These are phyloP conservation scores for Penicillium sumatraense DNA, from an alignment of 2,329 filamentous ascomycete species.

Conservation along the genomic window DNA sequence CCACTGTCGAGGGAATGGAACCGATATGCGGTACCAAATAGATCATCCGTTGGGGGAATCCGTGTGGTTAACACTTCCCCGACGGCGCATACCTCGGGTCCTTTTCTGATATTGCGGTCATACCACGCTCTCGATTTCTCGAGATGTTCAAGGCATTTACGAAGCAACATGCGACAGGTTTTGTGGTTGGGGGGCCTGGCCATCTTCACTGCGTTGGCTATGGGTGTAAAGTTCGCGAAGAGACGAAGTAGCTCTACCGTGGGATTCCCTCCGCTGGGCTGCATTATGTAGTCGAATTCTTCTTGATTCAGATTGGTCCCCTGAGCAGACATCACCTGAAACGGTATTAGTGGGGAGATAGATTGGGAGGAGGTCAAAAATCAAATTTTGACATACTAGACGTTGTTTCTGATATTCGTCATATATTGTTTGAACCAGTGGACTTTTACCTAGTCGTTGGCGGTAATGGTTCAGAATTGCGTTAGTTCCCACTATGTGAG, in stretches of 20 bases:
- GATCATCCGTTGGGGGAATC: conserved; percentile 1
- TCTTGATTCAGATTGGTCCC: conserved; percentile 3
- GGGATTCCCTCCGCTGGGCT: conserved; percentile 1
- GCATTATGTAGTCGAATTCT: conserved; percentile 7
- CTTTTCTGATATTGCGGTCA: not conserved
- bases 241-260: conserved; percentile 3
- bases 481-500: conserved; percentile 11
- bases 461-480: conserved; percentile 8
- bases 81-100: not conserved
- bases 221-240: conserved; percentile 2
- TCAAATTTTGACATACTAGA: not conserved
- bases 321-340: conserved; percentile 4
- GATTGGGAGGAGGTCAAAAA: too few relatives aligned
- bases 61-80: not conserved
- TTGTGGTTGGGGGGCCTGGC: not conserved
- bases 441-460: not conserved
- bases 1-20: conserved; percentile 6
- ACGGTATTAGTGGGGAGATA: not conserved
- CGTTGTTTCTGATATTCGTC: conserved; percentile 8
- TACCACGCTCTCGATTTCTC: conserved; percentile 5
- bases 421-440: conserved; percentile 8
- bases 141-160: conserved; percentile 4
- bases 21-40: conserved; percentile 5
- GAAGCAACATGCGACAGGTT: conserved; percentile 1
- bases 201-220: conserved; percentile 1